Percentiles rank a stretch among this genome's conserved stretches.
These are phyloP conservation scores for Penicillium tannophilum DNA, from an alignment of 495 filamentous ascomycete species.

Conservation along the genomic window DNA sequence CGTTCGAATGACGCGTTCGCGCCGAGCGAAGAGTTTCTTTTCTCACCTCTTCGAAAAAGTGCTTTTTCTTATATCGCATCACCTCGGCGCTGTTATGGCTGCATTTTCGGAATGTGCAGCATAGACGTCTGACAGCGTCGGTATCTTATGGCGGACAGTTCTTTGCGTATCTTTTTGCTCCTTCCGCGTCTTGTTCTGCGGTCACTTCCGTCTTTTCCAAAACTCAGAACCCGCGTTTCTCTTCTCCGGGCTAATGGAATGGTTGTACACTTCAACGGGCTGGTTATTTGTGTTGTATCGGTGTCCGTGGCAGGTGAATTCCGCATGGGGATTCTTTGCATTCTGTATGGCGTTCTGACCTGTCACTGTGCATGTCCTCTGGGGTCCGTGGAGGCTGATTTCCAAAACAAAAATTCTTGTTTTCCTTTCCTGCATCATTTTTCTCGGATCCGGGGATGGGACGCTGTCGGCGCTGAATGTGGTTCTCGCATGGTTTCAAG, in stretches of 20 bases:
- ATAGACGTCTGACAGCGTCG: constrained; percentile 54
- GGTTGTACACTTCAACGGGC: background rate
- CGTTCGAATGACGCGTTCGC: constrained; percentile 44
- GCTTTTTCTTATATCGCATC: constrained; percentile 45
- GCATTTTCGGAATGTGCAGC: constrained; percentile 46
- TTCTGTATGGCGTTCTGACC: constrained; percentile 56
- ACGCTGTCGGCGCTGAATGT: constrained; percentile 39
- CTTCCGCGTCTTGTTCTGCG: constrained; percentile 25
- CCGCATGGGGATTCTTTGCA: constrained; percentile 47
- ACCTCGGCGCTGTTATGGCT: constrained; percentile 47
- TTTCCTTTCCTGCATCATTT: constrained; percentile 35
- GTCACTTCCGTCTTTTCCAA: constrained; percentile 20
- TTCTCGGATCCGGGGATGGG: constrained; percentile 48
- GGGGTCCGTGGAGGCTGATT: constrained; percentile 41
- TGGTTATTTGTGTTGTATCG: constrained; percentile 15
- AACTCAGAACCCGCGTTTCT: constrained; percentile 26
- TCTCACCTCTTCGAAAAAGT: constrained; percentile 40
- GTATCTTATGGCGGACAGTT: constrained; percentile 52
- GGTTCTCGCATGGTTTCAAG: constrained; percentile 23
- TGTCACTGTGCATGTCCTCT: constrained; percentile 44
- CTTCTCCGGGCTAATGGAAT: constrained; percentile 33
- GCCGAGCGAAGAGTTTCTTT: constrained; percentile 44
- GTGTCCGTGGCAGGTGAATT: constrained; percentile 23
- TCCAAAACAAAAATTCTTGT: constrained; percentile 23
- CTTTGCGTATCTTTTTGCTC: constrained; percentile 32